phyloP scores from a whole-genome alignment of 495 filamentous ascomycete species.

The Penicillium nucicola region DNA sequence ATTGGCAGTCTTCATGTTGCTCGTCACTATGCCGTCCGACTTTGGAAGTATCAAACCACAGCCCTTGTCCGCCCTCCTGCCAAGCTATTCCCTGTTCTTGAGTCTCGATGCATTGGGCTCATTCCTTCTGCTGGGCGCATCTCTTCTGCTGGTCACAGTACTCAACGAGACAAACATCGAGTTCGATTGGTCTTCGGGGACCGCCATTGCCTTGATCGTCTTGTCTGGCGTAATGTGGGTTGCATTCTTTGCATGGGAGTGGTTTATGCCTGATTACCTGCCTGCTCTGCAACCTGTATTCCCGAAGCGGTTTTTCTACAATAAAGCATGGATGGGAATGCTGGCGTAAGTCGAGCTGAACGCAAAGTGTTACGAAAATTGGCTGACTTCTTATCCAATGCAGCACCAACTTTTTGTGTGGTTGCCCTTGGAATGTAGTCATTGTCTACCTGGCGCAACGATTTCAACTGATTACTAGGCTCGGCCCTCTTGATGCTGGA shows the following conservation, averaged over 20 bases:
- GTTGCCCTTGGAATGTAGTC: conserved; percentile 48
- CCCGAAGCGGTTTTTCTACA: conserved; percentile 16
- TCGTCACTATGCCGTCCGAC: neutral
- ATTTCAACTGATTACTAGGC: conserved; percentile 50
- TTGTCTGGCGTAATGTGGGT: conserved; percentile 21
- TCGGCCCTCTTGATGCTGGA: conserved; percentile 34
- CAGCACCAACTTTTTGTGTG: conserved; percentile 12
- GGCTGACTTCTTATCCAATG: conserved; percentile 1
- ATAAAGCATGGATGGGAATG: conserved; percentile 18
- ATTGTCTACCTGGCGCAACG: conserved; percentile 53
- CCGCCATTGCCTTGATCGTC: conserved; percentile 34
- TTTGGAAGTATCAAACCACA: neutral
- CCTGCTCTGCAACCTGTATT: conserved; percentile 13
- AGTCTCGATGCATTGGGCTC: conserved; percentile 52
- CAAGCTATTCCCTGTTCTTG: neutral
- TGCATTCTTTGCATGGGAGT: conserved; percentile 31
- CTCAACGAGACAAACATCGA: conserved; percentile 52
- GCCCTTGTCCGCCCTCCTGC: neutral
- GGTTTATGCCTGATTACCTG: conserved; percentile 18
- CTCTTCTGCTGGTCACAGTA: conserved; percentile 50
- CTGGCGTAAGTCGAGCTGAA: neutral
- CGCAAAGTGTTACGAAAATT: neutral
- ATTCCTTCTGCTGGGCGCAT: conserved; percentile 44
- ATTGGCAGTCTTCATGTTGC: neutral
- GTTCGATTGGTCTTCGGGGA: conserved; percentile 31